Conservation (phyloP, 2,329 filamentous ascomycete species). For the Dactylellina haptotyla region DNA sequence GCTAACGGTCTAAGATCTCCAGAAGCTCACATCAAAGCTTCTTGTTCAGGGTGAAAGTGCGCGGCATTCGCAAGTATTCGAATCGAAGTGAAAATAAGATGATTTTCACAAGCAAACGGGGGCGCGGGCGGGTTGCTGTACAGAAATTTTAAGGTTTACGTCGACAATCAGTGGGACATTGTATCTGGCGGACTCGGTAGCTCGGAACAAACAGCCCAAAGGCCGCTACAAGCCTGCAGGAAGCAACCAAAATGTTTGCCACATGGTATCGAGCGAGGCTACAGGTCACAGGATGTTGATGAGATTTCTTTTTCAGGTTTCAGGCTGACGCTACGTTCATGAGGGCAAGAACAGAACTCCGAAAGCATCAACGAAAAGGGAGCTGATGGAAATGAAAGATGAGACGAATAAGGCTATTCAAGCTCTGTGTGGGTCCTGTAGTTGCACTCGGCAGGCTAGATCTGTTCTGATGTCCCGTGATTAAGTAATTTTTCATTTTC, state of each 20-base stretch:
- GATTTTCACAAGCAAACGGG: too few species aligned
- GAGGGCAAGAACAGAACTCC: not conserved
- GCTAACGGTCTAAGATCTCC: too few species aligned
- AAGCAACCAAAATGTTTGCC: too few species aligned
- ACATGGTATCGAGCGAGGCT: too few species aligned
- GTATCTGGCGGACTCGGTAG: not conserved
- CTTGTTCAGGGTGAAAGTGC: too few species aligned
- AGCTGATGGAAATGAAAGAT: slow-evolving; percentile 19
- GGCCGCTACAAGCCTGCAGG: not conserved
- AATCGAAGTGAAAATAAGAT: too few species aligned
- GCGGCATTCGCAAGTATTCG: too few species aligned
- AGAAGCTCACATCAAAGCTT: too few species aligned
- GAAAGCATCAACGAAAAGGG: not conserved
- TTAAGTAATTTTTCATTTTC: slow-evolving; percentile 55
- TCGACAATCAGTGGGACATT: not conserved
- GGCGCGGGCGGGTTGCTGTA: too few species aligned
- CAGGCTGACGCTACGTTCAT: slow-evolving; percentile 8
- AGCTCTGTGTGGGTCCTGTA: slow-evolving; percentile 27
- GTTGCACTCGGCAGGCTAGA: slow-evolving; percentile 21
- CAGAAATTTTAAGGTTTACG: not conserved
- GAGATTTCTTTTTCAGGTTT: slow-evolving; percentile 4
- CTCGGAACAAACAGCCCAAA: not conserved
- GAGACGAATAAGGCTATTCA: slow-evolving; percentile 51
- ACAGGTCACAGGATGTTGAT: slow-evolving; percentile 20
- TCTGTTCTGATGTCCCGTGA: slow-evolving; percentile 46